Evolutionary conservation across 257 asterid species (phyloP).

Genomic region (Solanum acaule): DNA sequence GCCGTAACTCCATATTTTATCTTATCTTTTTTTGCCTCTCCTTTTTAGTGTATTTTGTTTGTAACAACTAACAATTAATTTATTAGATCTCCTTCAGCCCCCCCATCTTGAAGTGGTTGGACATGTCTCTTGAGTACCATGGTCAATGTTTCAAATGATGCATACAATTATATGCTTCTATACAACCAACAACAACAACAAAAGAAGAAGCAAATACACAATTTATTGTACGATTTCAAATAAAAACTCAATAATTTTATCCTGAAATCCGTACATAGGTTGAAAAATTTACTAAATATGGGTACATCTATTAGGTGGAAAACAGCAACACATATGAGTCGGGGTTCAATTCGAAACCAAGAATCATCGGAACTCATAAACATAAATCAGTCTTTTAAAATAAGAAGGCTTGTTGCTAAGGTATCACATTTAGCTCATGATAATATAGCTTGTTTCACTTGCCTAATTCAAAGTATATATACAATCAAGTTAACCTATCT

Average conservation of each 20-base stretch:
- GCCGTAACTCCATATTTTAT: not conserved
- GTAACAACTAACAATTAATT: not conserved
- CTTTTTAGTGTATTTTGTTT: constrained; percentile 3
- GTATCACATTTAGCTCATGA: not conserved
- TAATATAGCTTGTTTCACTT: not conserved
- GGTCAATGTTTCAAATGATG: not conserved
- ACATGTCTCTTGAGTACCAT: not conserved
- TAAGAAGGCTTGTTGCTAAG: not conserved
- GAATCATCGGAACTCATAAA: not conserved
- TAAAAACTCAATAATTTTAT: not conserved
- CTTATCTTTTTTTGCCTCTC: not conserved
- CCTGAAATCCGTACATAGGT: not conserved
- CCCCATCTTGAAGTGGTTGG: not conserved
- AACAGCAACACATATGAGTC: not conserved
- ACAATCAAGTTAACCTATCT: not conserved
- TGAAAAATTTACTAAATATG: not conserved
- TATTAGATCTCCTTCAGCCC: not conserved
- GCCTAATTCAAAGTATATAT: not conserved
- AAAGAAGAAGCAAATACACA: not conserved
- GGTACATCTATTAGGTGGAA: too few relatives aligned
- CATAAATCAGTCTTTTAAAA: not conserved
- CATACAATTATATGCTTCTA: not conserved
- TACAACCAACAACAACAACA: not conserved
- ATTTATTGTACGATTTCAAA: not conserved
- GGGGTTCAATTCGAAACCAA: not conserved